These are phyloP conservation scores for Ophiostoma australiae DNA, from an alignment of 2,329 filamentous ascomycete species.

Conservation along the genomic window DNA sequence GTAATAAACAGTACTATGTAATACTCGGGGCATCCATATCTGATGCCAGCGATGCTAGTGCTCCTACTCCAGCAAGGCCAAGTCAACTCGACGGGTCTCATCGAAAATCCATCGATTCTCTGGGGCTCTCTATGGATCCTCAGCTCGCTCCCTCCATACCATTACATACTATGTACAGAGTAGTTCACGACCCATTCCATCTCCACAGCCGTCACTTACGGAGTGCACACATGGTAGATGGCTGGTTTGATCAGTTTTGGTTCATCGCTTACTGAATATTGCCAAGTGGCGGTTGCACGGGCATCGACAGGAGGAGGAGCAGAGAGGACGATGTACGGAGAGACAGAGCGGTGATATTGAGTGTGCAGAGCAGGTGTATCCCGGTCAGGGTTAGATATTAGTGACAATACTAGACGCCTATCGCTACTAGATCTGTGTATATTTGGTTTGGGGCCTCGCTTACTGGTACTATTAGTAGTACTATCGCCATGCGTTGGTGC, in stretches of 20 bases:
- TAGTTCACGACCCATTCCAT: not conserved
- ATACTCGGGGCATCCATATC: too few relatives aligned
- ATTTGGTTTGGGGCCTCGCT: not conserved
- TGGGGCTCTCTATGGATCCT: not conserved
- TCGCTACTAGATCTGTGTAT: not conserved
- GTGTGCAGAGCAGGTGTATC: not conserved
- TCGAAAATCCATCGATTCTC: constrained; percentile 8
- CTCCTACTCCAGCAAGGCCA: not conserved
- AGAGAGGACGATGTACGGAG: too few relatives aligned
- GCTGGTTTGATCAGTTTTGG: not conserved
- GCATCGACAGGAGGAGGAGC: not conserved
- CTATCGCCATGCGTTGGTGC: not conserved
- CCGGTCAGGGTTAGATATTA: not conserved
- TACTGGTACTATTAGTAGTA: not conserved
- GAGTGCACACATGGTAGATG: not conserved
- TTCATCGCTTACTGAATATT: not conserved
- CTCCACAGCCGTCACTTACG: not conserved
- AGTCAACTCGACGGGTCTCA: not conserved
- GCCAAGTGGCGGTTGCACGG: not conserved
- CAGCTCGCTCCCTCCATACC: constrained; percentile 1
- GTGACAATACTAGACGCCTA: not conserved
- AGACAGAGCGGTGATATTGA: not conserved
- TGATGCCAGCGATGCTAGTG: not conserved
- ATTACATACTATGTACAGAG: too few relatives aligned
- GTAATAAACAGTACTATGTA: too few relatives aligned